Conservation (phyloP, 2,329 filamentous ascomycete species). For the Hypoxylon rubiginosum region DNA sequence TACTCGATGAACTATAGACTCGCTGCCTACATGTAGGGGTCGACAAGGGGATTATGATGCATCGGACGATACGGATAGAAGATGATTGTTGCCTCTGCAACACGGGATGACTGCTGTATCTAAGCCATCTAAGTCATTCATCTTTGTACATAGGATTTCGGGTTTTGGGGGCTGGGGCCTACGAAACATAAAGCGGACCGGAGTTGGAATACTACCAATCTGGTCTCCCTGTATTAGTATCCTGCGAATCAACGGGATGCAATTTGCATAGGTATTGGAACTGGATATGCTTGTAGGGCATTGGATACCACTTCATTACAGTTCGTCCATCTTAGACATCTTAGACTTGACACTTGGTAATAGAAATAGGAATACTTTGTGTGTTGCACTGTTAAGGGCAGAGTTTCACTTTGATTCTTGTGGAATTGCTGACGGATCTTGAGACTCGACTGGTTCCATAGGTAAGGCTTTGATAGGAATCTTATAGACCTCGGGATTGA, state of each 20-base stretch:
- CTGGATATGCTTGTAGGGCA: no score
- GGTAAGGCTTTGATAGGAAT: not conserved
- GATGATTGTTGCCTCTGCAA: constrained; percentile 32
- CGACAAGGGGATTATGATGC: constrained; percentile 25
- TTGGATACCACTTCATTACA: constrained; percentile 36
- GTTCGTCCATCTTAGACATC: constrained; percentile 17
- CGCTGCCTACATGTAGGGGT: not conserved
- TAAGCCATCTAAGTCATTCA: constrained; percentile 26
- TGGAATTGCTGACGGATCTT: not conserved
- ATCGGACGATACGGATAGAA: constrained; percentile 44
- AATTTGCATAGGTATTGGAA: constrained; percentile 29
- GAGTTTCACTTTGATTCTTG: not conserved
- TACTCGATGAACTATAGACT: constrained; percentile 24
- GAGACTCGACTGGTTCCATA: not conserved
- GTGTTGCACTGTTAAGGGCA: not conserved
- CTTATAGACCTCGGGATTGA: not conserved
- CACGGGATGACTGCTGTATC: constrained; percentile 33
- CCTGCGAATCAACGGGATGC: constrained; percentile 31
- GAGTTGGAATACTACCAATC: constrained; percentile 40
- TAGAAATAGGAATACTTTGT: constrained; percentile 19
- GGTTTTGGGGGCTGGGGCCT: constrained; percentile 32
- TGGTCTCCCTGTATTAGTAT: constrained; percentile 33
- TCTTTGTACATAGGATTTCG: constrained; percentile 41
- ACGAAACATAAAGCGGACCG: constrained; percentile 42
- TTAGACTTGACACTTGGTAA: constrained; percentile 23